Conservation (phyloP, 2,329 filamentous ascomycete genomes). For the Aaosphaeria pasadenensis region DNA sequence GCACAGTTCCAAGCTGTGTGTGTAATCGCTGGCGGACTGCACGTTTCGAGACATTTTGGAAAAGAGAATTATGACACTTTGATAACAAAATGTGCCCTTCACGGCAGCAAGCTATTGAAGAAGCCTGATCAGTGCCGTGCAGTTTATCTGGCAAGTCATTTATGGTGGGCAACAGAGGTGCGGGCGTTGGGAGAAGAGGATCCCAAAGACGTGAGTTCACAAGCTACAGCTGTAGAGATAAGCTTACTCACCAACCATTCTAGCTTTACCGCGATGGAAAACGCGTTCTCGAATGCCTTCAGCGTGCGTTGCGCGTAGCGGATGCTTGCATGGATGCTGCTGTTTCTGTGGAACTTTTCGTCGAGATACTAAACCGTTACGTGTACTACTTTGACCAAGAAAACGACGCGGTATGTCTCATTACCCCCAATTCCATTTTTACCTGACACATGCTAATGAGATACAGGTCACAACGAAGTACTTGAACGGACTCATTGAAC, state of each 20-base stretch:
- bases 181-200: conserved; percentile 75
- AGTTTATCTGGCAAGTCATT: conserved; percentile 91
- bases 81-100: conserved; percentile 95
- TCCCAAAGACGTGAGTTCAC: conserved; percentile 65
- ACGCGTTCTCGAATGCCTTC: conserved; percentile 91
- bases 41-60: conserved; percentile 84
- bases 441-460: conserved; percentile 5
- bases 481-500: conserved; percentile 93
- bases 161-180: conserved; percentile 96
- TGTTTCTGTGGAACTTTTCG: conserved; percentile 94
- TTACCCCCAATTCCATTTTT: neutral
- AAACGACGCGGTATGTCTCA: conserved; percentile 75
- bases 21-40: conserved; percentile 83
- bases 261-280: conserved; percentile 94
- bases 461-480: conserved; percentile 88
- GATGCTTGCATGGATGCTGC: conserved; percentile 99
- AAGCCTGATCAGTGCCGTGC: conserved; percentile 98
- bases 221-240: neutral
- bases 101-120: conserved; percentile 93
- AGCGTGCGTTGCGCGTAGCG: conserved; percentile 90
- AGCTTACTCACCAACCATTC: conserved; percentile 7
- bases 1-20: conserved; percentile 98
- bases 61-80: conserved; percentile 98
- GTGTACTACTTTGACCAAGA: conserved; percentile 99
- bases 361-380: conserved; percentile 96